phyloP scores from a whole-genome alignment of 345 rosid genomes.

The Garcia nutans region DNA sequence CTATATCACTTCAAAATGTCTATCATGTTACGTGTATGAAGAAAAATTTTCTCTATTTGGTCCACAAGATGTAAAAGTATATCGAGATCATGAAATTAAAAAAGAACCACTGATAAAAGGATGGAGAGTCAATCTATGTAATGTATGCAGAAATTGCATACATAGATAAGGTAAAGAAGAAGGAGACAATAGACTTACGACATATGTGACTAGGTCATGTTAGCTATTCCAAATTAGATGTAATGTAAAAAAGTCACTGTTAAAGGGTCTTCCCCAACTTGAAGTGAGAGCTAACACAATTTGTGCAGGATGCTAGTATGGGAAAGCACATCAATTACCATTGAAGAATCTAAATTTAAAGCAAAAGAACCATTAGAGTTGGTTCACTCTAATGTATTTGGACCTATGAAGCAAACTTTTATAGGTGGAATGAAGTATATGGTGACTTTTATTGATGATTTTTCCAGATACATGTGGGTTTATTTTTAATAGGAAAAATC shows the following conservation, averaged over 20 bases:
- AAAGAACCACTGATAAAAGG: background rate
- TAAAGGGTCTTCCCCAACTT: background rate
- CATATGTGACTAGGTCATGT: background rate
- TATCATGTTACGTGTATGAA: background rate
- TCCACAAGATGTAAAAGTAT: background rate
- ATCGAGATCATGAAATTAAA: background rate
- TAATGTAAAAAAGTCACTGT: background rate
- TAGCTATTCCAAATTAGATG: rapidly evolving
- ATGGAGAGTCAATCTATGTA: background rate
- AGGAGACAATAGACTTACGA: background rate
- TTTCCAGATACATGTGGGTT: slow-evolving; percentile 1
- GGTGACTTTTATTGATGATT: background rate
- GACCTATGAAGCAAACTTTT: background rate
- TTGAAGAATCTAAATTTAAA: background rate
- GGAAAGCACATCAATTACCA: too few relatives aligned
- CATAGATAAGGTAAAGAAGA: background rate
- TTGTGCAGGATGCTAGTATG: too few relatives aligned
- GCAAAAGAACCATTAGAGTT: background rate
- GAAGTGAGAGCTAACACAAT: background rate
- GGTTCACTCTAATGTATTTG: background rate
- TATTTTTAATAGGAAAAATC: too few relatives aligned
- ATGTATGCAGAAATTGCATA: background rate
- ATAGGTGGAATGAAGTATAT: background rate
- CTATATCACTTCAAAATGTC: background rate
- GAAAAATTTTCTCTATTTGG: background rate